Conservation (phyloP, 2,329 filamentous ascomycete species). For the Cladorrhinum sp. region DNA sequence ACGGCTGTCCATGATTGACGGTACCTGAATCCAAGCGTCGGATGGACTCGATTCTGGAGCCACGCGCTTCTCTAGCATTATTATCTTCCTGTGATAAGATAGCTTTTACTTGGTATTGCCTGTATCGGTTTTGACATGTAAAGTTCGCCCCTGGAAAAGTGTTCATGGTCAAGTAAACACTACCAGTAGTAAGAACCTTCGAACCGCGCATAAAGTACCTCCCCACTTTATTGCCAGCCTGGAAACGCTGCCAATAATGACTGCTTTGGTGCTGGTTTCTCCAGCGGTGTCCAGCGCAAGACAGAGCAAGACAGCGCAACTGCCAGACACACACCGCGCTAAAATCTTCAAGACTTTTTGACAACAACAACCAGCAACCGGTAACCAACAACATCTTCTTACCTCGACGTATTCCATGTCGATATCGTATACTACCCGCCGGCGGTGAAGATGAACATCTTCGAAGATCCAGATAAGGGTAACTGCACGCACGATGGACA, state of each 20-base stretch:
- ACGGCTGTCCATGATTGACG: neutral
- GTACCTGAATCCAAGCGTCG: neutral
- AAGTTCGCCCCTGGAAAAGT: neutral
- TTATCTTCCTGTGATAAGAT: no score
- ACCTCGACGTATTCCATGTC: neutral
- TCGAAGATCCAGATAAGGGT: conserved; percentile 20
- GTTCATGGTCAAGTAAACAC: neutral
- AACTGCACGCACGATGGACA: conserved; percentile 27
- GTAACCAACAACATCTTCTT: neutral
- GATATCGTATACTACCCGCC: neutral
- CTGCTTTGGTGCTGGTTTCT: neutral
- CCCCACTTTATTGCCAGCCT: neutral
- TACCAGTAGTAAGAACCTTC: neutral
- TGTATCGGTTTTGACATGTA: no score
- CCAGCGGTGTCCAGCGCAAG: neutral
- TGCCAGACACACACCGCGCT: neutral
- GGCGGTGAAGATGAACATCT: conserved; percentile 24
- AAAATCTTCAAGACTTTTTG: neutral
- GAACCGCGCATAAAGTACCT: neutral
- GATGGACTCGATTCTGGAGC: no score
- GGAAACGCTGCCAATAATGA: neutral
- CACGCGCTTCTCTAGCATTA: no score
- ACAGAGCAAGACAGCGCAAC: neutral
- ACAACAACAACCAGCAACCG: neutral
- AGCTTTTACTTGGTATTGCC: no score